Evolutionary conservation across 2,329 filamentous ascomycete species (phyloP).

Genomic region (Ilyonectria mors-panacis): DNA sequence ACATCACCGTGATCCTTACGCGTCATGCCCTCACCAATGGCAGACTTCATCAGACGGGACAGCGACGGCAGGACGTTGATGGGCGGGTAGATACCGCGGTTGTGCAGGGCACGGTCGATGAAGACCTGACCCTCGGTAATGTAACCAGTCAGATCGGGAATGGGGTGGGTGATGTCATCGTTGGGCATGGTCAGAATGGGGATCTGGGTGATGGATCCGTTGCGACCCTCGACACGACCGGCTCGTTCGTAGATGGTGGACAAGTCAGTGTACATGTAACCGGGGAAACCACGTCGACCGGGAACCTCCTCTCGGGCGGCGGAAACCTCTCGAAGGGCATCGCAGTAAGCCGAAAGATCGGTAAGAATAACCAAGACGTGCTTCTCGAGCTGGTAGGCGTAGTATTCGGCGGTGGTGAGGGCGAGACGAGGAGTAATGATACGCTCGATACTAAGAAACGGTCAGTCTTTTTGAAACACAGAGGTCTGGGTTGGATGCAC

Average conservation of each 20-base stretch:
- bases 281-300: conserved; percentile 98
- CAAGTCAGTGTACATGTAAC: conserved; percentile 99
- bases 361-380: conserved; percentile 99
- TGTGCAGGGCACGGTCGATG: conserved; percentile 92
- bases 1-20: conserved; percentile 98
- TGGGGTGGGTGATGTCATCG: conserved; percentile 99
- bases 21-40: conserved; percentile 97
- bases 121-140: conserved; percentile 99
- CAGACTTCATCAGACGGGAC: conserved; percentile 99
- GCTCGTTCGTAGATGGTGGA: conserved; percentile 99
- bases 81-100: conserved; percentile 98
- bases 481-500: conserved; percentile 52
- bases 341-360: conserved; percentile 97
- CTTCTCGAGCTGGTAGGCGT: conserved; percentile 99
- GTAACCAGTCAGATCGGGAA: conserved; percentile 98
- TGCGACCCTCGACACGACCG: conserved; percentile 95
- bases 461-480: conserved; percentile 20
- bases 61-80: conserved; percentile 99
- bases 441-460: conserved; percentile 86
- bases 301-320: conserved; percentile 98
- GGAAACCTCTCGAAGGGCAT: conserved; percentile 98
- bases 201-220: conserved; percentile 99
- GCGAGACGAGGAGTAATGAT: conserved; percentile 99
- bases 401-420: conserved; percentile 98
- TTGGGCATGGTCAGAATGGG: conserved; percentile 99